Conservation (phyloP, 169 alveolate genomes). For the Plasmodium sp. region DNA sequence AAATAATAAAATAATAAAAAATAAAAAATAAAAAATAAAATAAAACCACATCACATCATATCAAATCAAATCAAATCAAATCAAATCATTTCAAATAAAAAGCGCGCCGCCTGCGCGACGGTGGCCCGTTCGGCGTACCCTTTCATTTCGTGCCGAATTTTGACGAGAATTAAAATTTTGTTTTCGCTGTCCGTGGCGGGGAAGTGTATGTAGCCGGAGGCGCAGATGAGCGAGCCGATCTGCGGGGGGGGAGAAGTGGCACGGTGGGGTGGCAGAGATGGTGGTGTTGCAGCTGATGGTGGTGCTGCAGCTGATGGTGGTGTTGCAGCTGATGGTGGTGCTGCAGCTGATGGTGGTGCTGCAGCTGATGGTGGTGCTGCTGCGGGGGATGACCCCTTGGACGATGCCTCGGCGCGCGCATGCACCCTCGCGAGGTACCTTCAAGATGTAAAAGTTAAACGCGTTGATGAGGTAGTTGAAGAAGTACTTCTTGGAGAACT, state of each 20-base stretch:
- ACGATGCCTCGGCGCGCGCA: background rate
- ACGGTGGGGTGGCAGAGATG: background rate
- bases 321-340: too few relatives aligned
- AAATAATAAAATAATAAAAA: background rate
- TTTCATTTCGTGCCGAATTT: constrained; percentile 47
- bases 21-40: background rate
- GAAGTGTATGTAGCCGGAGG: constrained; percentile 62
- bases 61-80: too few relatives aligned
- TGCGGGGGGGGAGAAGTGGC: background rate
- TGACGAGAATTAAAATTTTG: constrained; percentile 57
- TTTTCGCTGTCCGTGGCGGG: constrained; percentile 48
- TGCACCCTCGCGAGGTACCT: background rate
- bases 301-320: too few relatives aligned
- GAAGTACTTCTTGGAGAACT: constrained; percentile 40
- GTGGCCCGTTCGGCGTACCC: constrained; percentile 20
- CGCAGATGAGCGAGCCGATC: constrained; percentile 62
- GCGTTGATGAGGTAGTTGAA: constrained; percentile 54
- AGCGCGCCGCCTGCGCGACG: background rate
- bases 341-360: too few relatives aligned
- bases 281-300: too few relatives aligned
- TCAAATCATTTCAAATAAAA: too few relatives aligned
- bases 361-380: background rate
- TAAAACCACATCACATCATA: too few relatives aligned
- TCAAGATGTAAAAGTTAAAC: constrained; percentile 63
- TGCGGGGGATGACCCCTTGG: background rate